A percentile compares a stretch with the other conserved stretches of the same genome.
Evolutionary conservation across 148 eudicot species (phyloP).

Genomic region (Vaccinium corymbosum): DNA sequence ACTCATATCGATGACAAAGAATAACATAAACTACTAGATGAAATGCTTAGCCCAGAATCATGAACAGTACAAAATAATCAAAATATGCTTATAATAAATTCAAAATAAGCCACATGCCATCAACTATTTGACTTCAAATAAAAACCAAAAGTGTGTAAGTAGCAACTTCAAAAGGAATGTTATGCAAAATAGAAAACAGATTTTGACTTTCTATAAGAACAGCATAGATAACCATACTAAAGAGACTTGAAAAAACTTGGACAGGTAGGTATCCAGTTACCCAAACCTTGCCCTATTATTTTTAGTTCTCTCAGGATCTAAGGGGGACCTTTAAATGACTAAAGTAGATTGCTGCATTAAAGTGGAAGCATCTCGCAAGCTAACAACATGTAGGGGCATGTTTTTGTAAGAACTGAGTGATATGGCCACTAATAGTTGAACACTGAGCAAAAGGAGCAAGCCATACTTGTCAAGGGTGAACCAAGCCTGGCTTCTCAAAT

Average conservation of each 20-base stretch:
- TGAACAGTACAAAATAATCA: not conserved
- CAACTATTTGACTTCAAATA: slow-evolving; percentile 1
- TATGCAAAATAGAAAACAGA: not conserved
- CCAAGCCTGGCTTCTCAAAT: not conserved
- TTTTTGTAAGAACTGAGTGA: not conserved
- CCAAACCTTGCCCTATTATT: not conserved
- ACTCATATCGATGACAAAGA: not conserved
- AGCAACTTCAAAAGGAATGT: not conserved
- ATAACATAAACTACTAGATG: not conserved
- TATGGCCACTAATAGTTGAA: not conserved
- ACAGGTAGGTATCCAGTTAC: not conserved
- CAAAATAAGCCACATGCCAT: not conserved
- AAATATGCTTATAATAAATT: too few relatives aligned
- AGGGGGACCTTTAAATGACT: not conserved
- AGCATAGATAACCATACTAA: not conserved
- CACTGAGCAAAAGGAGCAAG: not conserved
- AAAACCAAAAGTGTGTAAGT: not conserved
- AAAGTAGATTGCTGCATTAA: not conserved
- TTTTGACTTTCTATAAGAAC: not conserved
- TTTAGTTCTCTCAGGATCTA: not conserved
- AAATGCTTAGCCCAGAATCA: not conserved
- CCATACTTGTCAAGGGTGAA: not conserved
- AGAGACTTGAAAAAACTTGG: not conserved
- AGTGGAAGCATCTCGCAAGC: not conserved
- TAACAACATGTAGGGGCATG: not conserved